Evolutionary conservation across 805 yeast genomes (phyloP).

Genomic region (Ogataea glucozyma): DNA sequence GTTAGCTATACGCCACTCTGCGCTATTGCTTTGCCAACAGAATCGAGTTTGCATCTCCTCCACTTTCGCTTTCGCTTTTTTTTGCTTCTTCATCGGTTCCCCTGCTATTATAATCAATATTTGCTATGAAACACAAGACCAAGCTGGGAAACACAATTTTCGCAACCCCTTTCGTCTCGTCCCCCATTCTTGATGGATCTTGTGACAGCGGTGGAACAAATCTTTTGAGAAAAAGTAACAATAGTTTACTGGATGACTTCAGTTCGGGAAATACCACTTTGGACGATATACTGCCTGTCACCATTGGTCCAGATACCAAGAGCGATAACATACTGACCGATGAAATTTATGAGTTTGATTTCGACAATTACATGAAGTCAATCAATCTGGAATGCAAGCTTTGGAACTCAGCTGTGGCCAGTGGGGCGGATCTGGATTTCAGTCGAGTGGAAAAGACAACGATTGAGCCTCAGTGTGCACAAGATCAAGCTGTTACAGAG

Average conservation of each 20-base stretch:
- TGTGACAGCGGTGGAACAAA: too few species aligned
- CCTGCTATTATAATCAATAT: background rate
- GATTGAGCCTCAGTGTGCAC: constrained; percentile 14
- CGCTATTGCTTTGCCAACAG: constrained; percentile 1
- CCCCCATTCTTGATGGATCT: constrained; percentile 2
- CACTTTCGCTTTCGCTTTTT: too few species aligned
- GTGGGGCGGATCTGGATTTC: constrained; percentile 26
- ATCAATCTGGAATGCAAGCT: constrained; percentile 16
- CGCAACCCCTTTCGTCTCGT: constrained; percentile 23
- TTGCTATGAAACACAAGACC: constrained; percentile 19
- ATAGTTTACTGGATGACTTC: constrained; percentile 31
- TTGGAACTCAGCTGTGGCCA: constrained; percentile 7
- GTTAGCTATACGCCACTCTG: too few species aligned
- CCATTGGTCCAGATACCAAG: background rate
- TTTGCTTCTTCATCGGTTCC: background rate
- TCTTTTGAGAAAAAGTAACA: constrained; percentile 5
- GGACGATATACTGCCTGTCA: constrained; percentile 21
- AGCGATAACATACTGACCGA: constrained; percentile 9
- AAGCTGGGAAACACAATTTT: constrained; percentile 21
- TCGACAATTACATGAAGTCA: constrained; percentile 29
- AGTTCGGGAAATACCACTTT: constrained; percentile 28
- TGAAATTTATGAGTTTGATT: constrained; percentile 25
- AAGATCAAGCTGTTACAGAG: too few species aligned
- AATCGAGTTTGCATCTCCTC: background rate
- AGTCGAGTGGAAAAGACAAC: constrained; percentile 22